A percentile compares a stretch with the other conserved stretches of the same genome.
Evolutionary conservation across 192 early-diverging fungal species (phyloP).

Genomic region (Coemansia sp.): DNA sequence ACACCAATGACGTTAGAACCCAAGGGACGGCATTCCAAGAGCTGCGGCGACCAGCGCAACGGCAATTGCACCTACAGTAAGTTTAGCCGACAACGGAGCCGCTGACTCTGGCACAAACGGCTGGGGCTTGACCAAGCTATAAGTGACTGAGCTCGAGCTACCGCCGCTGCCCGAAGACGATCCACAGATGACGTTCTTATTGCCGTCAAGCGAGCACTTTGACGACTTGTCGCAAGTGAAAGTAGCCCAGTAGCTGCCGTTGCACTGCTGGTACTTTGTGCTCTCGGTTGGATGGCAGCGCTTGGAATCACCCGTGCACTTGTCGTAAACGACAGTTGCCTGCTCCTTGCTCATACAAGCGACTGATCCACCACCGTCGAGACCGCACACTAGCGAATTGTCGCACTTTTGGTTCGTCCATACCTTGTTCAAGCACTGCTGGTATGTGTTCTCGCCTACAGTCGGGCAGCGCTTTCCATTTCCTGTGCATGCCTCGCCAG

Average conservation of each 20-base stretch:
- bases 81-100: slow-evolving; percentile 3
- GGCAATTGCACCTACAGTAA: slow-evolving; percentile 16
- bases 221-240: slow-evolving; percentile 20
- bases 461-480: slow-evolving; percentile 29
- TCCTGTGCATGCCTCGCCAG: slow-evolving; percentile 33
- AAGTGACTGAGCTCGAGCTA: slow-evolving; percentile 4
- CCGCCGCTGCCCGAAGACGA: neutral
- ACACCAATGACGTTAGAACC: slow-evolving; percentile 6
- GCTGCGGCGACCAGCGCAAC: slow-evolving; percentile 24
- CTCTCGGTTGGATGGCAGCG: slow-evolving; percentile 26
- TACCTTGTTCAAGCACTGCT: slow-evolving; percentile 31
- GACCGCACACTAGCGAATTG: slow-evolving; percentile 31
- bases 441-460: slow-evolving; percentile 16
- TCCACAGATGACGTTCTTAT: slow-evolving; percentile 31
- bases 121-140: slow-evolving; percentile 28
- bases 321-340: slow-evolving; percentile 21
- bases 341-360: slow-evolving; percentile 42
- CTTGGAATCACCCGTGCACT: slow-evolving; percentile 30
- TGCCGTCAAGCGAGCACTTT: slow-evolving; percentile 22
- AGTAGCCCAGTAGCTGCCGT: slow-evolving; percentile 38
- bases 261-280: slow-evolving; percentile 46
- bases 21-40: slow-evolving; percentile 14
- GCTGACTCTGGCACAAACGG: slow-evolving; percentile 38
- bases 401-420: slow-evolving; percentile 38
- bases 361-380: slow-evolving; percentile 19